Conservation (phyloP, 139 green algal species). For the Closterium sp. region DNA sequence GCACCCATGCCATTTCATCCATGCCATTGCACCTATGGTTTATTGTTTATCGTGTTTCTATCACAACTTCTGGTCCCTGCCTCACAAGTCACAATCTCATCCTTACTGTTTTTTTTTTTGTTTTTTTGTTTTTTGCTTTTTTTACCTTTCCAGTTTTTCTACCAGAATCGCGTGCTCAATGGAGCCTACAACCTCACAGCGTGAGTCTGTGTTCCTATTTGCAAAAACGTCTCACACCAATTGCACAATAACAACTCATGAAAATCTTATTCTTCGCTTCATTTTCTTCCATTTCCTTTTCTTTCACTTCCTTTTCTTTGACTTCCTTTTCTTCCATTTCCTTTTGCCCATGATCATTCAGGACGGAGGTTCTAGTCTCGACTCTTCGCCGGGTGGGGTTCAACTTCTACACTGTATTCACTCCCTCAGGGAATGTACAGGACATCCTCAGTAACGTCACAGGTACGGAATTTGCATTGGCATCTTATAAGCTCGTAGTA, state of each 20-base stretch:
- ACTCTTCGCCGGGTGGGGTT: not conserved
- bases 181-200: not conserved
- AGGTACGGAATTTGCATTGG: too few species aligned
- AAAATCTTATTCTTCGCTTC: too few species aligned
- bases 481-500: too few species aligned
- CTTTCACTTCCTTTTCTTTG: not conserved
- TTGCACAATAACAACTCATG: too few species aligned
- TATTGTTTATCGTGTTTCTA: not conserved
- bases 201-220: too few species aligned
- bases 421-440: not conserved
- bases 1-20: too few species aligned
- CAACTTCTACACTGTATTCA: not conserved
- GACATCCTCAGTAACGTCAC: not conserved
- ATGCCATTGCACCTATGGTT: not conserved
- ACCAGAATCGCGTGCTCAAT: not conserved
- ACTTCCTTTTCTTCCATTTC: not conserved
- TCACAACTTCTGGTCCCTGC: not conserved
- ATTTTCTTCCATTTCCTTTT: too few species aligned
- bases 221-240: too few species aligned
- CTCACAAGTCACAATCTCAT: too few species aligned
- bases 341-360: too few species aligned
- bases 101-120: too few species aligned
- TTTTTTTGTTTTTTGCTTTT: not conserved
- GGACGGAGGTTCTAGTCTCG: not conserved
- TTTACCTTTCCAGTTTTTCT: not conserved